Base-by-base conservation (phyloP, 2,329 filamentous ascomycete genomes). In the Calonectria montana region DNA sequence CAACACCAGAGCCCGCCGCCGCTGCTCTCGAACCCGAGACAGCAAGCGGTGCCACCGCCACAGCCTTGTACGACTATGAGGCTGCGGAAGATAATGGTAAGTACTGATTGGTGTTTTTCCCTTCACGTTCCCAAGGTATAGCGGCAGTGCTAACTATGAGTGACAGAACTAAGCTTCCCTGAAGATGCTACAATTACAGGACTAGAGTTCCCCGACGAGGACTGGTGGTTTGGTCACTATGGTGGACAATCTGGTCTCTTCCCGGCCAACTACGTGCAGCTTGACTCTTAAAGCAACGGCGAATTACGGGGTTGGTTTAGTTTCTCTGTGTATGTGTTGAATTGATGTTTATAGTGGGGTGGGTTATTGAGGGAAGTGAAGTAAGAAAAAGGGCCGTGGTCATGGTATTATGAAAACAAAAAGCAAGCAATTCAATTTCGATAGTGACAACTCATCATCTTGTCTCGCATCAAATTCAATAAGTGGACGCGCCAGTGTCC, bases 141-240 rank as follows among this genome's bases (percentile, higher is more conserved):
- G 27, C 29, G 41, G 31, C 21, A 50, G 41, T 29, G 72, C 78
- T 80, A 72, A 79, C 79, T 65, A 80, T 77, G 86, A 80, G 91
- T 31, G 35, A 62, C 78, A 91, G 90, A 91, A 77, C 80, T 91
- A 74, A 95, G 93, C 82, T 99, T 99, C 86, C 94, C 95, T 3
- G 97, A 99, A 80, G 93, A 94, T 35, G 96, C 94, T 45, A 95
- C 88, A 74, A 93, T 99, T 78, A 93, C 90, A 31, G 90, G 93
- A 80, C 87, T 99, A 75, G 94, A 98, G 86, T 98, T 98, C 84
- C 97, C 97, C 2, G 97, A 98, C 79, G 96, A 98, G 76, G 97
- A 99, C 82, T 99, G 97, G 97, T 99, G 97, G 97, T 94, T 96
- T 79, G 97, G 97, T 70, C 91, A 94, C 79, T 97, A 93, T 83